A percentile compares a stretch with the other conserved stretches of the same genome.
phyloP scores from a whole-genome alignment of 202 grass and related monocot species.

The Eragrostis tef region DNA sequence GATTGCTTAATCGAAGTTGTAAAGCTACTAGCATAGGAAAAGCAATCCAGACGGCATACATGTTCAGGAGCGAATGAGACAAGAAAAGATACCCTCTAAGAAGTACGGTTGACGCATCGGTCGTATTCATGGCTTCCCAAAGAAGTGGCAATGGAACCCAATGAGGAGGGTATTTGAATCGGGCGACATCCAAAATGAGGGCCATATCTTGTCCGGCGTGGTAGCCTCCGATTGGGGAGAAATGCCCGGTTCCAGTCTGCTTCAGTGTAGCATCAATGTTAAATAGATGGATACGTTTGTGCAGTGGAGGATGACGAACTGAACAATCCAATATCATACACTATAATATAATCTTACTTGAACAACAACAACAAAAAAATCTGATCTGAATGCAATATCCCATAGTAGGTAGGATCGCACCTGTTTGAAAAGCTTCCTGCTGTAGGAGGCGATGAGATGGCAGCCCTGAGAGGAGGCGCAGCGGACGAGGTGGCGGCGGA shows the following conservation, averaged over 20 bases:
- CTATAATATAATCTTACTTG: too few species aligned
- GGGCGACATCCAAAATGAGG: slow-evolving; percentile 87
- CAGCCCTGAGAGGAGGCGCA: slow-evolving; percentile 72
- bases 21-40: background rate
- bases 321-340: slow-evolving; percentile 8
- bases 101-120: slow-evolving; percentile 76
- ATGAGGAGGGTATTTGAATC: slow-evolving; percentile 95
- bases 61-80: background rate
- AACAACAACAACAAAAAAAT: background rate
- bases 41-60: background rate
- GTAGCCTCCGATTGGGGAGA: slow-evolving; percentile 91
- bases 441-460: slow-evolving; percentile 81
- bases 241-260: slow-evolving; percentile 90
- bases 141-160: slow-evolving; percentile 89
- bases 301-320: background rate
- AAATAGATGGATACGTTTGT: background rate
- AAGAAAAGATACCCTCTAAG: slow-evolving; percentile 63
- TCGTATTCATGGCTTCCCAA: slow-evolving; percentile 87
- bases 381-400: slow-evolving; percentile 15
- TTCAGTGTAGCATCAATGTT: background rate
- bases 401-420: slow-evolving; percentile 45
- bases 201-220: slow-evolving; percentile 83
- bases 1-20: background rate
- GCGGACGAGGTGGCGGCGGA: slow-evolving; percentile 59
- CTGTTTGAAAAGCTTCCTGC: slow-evolving; percentile 68